These are phyloP conservation scores for Nectriaceae sp. DNA, from an alignment of 2,329 filamentous ascomycete genomes.

Conservation along the genomic window DNA sequence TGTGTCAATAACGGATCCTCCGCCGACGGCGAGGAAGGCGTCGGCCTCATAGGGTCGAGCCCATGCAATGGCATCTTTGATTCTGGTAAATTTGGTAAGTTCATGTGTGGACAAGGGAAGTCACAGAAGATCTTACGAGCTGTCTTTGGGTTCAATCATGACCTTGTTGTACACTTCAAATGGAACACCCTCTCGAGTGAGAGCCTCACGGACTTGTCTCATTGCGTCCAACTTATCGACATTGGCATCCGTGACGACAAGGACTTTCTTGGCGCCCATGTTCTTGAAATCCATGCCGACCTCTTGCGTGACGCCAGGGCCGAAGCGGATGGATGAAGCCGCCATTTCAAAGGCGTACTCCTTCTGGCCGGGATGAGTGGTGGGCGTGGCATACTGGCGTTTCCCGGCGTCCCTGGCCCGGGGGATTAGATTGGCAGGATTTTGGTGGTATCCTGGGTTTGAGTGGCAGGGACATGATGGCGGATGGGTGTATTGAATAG, in stretches of 20 bases:
- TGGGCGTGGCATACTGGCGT: constrained; percentile 71
- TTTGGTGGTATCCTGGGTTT: constrained; percentile 78
- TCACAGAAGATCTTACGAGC: constrained; percentile 62
- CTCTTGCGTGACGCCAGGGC: constrained; percentile 89
- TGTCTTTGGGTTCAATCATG: constrained; percentile 91
- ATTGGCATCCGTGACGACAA: constrained; percentile 86
- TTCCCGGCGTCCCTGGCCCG: constrained; percentile 39
- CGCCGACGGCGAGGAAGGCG: constrained; percentile 88
- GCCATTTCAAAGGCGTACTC: constrained; percentile 99
- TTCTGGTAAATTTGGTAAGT: constrained; percentile 45
- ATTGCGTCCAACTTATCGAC: constrained; percentile 85
- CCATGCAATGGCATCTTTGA: constrained; percentile 88
- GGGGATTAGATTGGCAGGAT: constrained; percentile 57
- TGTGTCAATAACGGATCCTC: constrained; percentile 93
- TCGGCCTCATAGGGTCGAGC: constrained; percentile 80
- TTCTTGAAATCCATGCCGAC: constrained; percentile 98
- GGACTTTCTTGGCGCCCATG: constrained; percentile 81
- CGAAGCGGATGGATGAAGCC: constrained; percentile 90
- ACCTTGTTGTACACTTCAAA: constrained; percentile 82
- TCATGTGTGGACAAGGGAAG: constrained; percentile 4
- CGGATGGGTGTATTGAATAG: constrained; percentile 88
- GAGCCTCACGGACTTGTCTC: constrained; percentile 81
- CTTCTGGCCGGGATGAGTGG: constrained; percentile 64
- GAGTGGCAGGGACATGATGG: constrained; percentile 91
- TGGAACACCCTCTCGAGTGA: constrained; percentile 75